Conservation (phyloP, 2,329 filamentous ascomycete species). For the Hypoxylon sp. region DNA sequence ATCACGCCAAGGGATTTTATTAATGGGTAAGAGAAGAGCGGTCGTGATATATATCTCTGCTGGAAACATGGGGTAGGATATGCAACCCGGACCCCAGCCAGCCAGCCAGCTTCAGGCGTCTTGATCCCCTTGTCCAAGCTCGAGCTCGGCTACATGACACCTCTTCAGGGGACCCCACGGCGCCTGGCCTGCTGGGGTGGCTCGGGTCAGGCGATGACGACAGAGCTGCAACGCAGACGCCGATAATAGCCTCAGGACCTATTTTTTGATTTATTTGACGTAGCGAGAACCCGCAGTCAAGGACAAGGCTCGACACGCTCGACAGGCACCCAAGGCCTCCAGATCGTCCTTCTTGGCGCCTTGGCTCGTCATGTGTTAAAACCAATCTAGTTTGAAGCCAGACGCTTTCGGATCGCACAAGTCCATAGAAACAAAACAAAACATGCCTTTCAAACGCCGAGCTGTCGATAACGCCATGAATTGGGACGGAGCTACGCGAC, state of each 20-base stretch:
- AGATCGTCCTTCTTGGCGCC: background rate
- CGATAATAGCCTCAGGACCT: constrained; percentile 25
- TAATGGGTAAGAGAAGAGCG: constrained; percentile 7
- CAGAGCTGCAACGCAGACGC: constrained; percentile 22
- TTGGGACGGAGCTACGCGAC: too few relatives aligned
- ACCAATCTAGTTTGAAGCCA: too few relatives aligned
- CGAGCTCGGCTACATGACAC: constrained; percentile 16
- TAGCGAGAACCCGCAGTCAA: background rate
- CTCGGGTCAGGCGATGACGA: constrained; percentile 32
- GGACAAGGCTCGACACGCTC: background rate
- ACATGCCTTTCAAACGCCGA: background rate
- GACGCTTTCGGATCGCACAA: background rate
- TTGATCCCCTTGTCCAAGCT: too few relatives aligned
- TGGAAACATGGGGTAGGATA: constrained; percentile 18
- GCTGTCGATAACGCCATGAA: background rate
- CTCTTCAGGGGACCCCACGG: constrained; percentile 10
- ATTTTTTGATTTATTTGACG: background rate
- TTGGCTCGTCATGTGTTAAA: background rate
- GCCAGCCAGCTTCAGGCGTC: too few relatives aligned
- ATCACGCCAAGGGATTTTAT: constrained; percentile 29
- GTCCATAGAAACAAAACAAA: background rate
- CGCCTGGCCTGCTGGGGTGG: background rate
- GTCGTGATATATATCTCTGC: constrained; percentile 27
- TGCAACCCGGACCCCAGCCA: constrained; percentile 5
- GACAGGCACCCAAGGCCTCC: background rate